Base-by-base conservation (phyloP, 2,329 filamentous ascomycete species). In the Hymenoscyphus scutula region DNA sequence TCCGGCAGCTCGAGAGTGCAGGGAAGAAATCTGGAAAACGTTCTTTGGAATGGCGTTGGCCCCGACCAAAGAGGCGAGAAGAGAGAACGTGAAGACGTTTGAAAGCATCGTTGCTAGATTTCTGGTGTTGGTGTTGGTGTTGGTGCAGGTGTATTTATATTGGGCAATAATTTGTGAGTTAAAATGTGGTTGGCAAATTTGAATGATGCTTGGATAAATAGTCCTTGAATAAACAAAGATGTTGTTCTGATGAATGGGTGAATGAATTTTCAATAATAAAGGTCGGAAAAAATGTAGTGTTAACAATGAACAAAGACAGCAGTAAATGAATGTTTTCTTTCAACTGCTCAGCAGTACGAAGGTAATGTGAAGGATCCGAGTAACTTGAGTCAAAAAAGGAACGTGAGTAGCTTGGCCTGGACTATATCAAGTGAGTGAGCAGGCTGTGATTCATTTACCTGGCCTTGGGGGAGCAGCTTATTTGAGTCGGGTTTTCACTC, bases 11-110 rank as follows among this genome's bases (percentile, higher is more conserved):
- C 68, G 63, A 59, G 60, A 45, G 27, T 19, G 11, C 55, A 54
- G 54, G n/a, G 29, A 48, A 17, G 56, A 58, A 34, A 57, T 15
- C 11, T 29, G 2, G 48, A 53, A 41, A 15, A 34, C 41, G 29
- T 51, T 51, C 54, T 59, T 59, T 29, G 65, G 53, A n/a, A 48
- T 56, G 17, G 64, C 58, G 23, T 58, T 32, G 27, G 62, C 61
- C 15, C 25, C 38, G 56, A 27, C 55, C 8, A 65, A 56, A 56
- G 51, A 60, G 56, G n/a, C 37, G 25, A 65, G 53, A 8, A 65
- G 38, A 19, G 48, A 23, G 53, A 60, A 7, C 32, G 57, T 41
- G 32, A 63, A 25, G 25, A 37, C 53, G 29, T 63, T 61, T 23
- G 25, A 59, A 25, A 54, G 37, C 64, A 65, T 65, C 10, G 8